A percentile compares a stretch with the other conserved stretches of the same genome.
phyloP scores from a whole-genome alignment of 805 yeast species.

The Candida vaughaniae region DNA sequence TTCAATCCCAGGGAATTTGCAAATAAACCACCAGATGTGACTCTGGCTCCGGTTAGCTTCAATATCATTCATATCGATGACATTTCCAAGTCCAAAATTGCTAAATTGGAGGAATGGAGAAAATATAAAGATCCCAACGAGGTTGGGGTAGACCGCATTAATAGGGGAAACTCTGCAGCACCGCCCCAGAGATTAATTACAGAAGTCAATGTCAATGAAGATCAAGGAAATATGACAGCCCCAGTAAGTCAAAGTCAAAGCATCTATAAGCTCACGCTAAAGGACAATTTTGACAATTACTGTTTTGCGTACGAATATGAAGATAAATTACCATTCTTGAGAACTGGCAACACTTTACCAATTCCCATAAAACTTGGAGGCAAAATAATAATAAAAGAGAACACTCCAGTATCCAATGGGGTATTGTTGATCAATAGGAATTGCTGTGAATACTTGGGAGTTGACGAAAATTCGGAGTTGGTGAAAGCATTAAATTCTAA shows the following conservation, averaged over 20 bases:
- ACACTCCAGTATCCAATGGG: constrained; percentile 49
- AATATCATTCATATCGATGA: constrained; percentile 58
- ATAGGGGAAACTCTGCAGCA: constrained; percentile 6
- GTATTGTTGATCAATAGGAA: constrained; percentile 34
- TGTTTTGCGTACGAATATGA: constrained; percentile 57
- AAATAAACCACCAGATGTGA: constrained; percentile 1
- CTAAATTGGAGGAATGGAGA: constrained; percentile 56
- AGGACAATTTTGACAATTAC: constrained; percentile 50
- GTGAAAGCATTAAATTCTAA: constrained; percentile 31
- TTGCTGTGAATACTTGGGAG: constrained; percentile 33
- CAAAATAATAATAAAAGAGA: constrained; percentile 49
- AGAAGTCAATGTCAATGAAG: constrained; percentile 48
- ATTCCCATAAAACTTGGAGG: constrained; percentile 54
- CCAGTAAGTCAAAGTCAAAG: constrained; percentile 3
- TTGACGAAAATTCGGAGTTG: constrained; percentile 23
- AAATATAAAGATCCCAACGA: constrained; percentile 54
- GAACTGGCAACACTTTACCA: constrained; percentile 27
- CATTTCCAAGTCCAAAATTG: constrained; percentile 47
- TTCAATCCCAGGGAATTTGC: constrained; percentile 14
- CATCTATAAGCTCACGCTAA: constrained; percentile 54
- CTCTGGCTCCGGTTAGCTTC: constrained; percentile 29
- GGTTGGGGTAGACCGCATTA: constrained; percentile 58
- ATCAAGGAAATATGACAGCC: constrained; percentile 13
- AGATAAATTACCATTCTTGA: constrained; percentile 51
- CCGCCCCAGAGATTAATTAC: constrained; percentile 35